These are phyloP conservation scores for Dendrocalamus sinicus DNA, from an alignment of 176 grass and related monocot genomes.

Conservation along the genomic window DNA sequence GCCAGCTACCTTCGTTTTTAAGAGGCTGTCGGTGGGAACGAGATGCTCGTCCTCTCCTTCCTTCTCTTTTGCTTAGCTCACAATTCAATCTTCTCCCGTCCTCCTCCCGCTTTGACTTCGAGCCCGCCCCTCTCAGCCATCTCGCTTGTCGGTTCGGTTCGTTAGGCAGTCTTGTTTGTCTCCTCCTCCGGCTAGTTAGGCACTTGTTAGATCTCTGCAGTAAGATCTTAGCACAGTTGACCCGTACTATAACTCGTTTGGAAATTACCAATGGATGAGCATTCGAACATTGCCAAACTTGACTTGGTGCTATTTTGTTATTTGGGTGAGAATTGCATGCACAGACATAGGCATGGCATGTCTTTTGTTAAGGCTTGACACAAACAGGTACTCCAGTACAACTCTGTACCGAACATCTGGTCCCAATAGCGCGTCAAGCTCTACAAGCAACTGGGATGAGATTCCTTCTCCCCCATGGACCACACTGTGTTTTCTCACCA, in stretches of 20 bases:
- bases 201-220: background rate
- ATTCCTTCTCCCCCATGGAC: background rate
- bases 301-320: background rate
- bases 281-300: background rate
- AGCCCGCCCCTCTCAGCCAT: too few species aligned
- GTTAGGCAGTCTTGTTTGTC: background rate
- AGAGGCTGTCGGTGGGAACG: slow-evolving; percentile 22
- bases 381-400: too few species aligned
- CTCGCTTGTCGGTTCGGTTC: background rate
- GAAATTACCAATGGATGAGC: background rate
- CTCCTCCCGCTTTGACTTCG: background rate
- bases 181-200: background rate
- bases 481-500: background rate
- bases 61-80: background rate
- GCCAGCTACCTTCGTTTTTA: background rate
- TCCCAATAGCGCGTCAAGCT: background rate
- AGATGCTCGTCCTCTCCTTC: too few species aligned
- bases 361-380: too few species aligned
- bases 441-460: background rate
- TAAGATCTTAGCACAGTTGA: background rate
- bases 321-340: background rate
- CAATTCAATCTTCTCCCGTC: background rate
- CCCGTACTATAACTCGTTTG: background rate
- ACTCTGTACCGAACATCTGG: too few species aligned
- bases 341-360: too few species aligned